Evolutionary conservation across 1,284 basidiomycete species (phyloP).

Genomic region (Cystobasidium sp.): DNA sequence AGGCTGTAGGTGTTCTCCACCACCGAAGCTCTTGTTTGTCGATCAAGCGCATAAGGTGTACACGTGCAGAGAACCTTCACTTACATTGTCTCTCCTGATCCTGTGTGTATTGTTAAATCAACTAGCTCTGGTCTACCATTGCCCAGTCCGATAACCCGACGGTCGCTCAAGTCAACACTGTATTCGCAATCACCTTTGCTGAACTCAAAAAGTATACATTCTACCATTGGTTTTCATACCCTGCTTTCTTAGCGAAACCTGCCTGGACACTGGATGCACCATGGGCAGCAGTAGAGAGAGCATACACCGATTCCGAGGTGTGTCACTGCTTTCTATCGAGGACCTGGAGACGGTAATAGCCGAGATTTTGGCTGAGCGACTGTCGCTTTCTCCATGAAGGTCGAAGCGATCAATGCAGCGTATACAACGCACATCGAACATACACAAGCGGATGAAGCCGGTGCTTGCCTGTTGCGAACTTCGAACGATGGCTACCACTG

Average conservation of each 20-base stretch:
- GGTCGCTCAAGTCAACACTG: constrained; percentile 66
- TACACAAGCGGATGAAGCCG: neutral
- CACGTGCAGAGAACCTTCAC: too few relatives aligned
- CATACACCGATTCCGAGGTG: neutral
- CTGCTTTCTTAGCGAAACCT: constrained; percentile 83
- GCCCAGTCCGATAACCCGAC: constrained; percentile 45
- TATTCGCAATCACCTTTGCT: constrained; percentile 88
- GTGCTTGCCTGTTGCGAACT: constrained; percentile 21
- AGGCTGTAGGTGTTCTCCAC: constrained; percentile 37
- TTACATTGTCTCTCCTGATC: constrained; percentile 40
- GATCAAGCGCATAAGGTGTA: too few relatives aligned
- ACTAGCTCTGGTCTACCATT: constrained; percentile 39
- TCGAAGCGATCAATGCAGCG: constrained; percentile 6
- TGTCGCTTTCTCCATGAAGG: neutral
- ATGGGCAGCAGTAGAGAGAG: neutral
- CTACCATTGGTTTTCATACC: constrained; percentile 98
- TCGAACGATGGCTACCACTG: neutral
- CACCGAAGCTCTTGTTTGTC: neutral
- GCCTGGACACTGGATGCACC: constrained; percentile 72
- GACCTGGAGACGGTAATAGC: constrained; percentile 56
- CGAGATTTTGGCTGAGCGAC: constrained; percentile 49
- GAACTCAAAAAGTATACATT: constrained; percentile 98
- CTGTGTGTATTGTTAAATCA: neutral
- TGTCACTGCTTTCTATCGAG: constrained; percentile 62
- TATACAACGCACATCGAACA: neutral